Percentiles rank a stretch among this genome's conserved stretches.
Evolutionary conservation across 768 basidiomycete genomes (phyloP).

Genomic region (Clitopilus passeckerianus): DNA sequence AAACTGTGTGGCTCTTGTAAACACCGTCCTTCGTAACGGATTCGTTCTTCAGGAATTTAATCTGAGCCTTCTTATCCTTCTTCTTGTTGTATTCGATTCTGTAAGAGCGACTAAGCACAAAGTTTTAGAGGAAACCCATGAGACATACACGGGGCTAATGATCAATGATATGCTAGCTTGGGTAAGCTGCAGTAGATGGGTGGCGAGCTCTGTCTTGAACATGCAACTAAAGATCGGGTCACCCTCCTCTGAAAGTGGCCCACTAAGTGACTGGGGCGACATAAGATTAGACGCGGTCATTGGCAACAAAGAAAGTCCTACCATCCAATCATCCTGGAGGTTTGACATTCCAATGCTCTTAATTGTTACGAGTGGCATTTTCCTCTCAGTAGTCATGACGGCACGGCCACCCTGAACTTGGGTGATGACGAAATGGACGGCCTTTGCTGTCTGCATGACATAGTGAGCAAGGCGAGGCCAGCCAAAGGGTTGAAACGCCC

Average conservation of each 20-base stretch:
- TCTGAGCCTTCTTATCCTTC: slow-evolving; percentile 88
- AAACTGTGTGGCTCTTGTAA: slow-evolving; percentile 92
- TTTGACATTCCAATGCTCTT: slow-evolving; percentile 83
- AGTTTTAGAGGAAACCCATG: background rate
- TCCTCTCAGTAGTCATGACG: slow-evolving; percentile 69
- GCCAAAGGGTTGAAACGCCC: slow-evolving; percentile 20
- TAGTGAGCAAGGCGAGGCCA: background rate
- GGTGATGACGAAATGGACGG: slow-evolving; percentile 71
- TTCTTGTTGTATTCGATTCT: slow-evolving; percentile 93
- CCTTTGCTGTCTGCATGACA: slow-evolving; percentile 67
- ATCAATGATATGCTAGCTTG: slow-evolving; percentile 69
- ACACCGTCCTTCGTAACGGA: slow-evolving; percentile 68
- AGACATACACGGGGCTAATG: slow-evolving; percentile 71
- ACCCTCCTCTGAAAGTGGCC: slow-evolving; percentile 72
- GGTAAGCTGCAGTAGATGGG: slow-evolving; percentile 77
- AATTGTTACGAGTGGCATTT: slow-evolving; percentile 86
- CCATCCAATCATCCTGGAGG: slow-evolving; percentile 94
- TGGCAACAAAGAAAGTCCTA: slow-evolving; percentile 26
- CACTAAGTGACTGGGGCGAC: background rate
- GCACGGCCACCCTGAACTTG: slow-evolving; percentile 56
- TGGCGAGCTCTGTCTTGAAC: slow-evolving; percentile 94
- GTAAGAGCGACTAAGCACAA: slow-evolving; percentile 3
- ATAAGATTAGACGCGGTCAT: background rate
- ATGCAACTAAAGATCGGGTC: slow-evolving; percentile 88
- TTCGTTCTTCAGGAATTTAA: slow-evolving; percentile 90